Evolutionary conservation across 495 filamentous ascomycete genomes (phyloP).

Genomic region (Penicillium longicatenatum): DNA sequence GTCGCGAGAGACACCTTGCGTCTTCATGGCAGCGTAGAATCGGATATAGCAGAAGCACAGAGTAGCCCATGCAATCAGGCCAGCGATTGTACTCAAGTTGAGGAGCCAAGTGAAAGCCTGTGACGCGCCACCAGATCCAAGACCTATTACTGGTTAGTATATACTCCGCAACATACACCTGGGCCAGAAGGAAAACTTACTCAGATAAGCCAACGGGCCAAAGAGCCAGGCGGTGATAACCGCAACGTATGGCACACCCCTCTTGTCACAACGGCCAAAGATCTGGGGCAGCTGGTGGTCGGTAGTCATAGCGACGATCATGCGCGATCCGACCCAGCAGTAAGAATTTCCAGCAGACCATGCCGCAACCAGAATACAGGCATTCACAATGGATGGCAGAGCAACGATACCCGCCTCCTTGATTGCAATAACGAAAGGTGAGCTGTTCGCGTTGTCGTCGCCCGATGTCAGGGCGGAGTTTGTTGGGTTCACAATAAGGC

Average conservation of each 20-base stretch:
- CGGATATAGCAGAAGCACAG: conserved; percentile 63
- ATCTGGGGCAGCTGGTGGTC: conserved; percentile 37
- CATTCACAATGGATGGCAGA: conserved; percentile 78
- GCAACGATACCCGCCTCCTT: conserved; percentile 62
- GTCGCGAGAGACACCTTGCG: conserved; percentile 57
- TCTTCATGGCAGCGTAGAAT: conserved; percentile 60
- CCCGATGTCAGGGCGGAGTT: conserved; percentile 57
- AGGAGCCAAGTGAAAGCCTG: conserved; percentile 62
- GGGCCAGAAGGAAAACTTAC: conserved; percentile 22
- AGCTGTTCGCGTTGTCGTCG: conserved; percentile 44
- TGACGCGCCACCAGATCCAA: conserved; percentile 44
- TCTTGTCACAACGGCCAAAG: conserved; percentile 35
- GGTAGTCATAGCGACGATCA: conserved; percentile 41
- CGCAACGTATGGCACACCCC: conserved; percentile 39
- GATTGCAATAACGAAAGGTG: conserved; percentile 62
- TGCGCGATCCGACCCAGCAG: conserved; percentile 41
- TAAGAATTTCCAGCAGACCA: conserved; percentile 67
- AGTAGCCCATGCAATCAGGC: conserved; percentile 62
- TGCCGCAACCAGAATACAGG: conserved; percentile 66
- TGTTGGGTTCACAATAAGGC: conserved; percentile 47
- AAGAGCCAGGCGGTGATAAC: conserved; percentile 37
- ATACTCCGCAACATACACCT: background rate
- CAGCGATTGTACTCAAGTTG: conserved; percentile 58
- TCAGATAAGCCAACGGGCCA: conserved; percentile 34
- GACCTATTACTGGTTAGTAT: conserved; percentile 21